phyloP scores from a whole-genome alignment of 1,284 basidiomycete species.

The Rhodotorula glutinis region DNA sequence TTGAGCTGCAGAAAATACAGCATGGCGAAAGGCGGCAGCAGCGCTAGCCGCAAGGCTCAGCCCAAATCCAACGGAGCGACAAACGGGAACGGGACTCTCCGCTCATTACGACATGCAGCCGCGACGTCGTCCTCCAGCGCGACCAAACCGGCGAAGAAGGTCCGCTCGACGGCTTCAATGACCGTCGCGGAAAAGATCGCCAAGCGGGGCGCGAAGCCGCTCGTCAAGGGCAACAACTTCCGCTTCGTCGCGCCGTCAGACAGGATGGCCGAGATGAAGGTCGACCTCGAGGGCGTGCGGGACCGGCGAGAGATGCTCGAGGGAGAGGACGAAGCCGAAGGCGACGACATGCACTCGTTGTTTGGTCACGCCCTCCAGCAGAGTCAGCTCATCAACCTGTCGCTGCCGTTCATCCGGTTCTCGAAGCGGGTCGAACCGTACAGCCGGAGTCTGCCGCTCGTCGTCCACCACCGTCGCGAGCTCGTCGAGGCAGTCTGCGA shows the following conservation, averaged over 20 bases:
- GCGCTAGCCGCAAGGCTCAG: background rate
- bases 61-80: background rate
- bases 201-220: conserved; percentile 23
- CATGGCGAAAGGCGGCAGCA: background rate
- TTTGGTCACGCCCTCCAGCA: conserved; percentile 37
- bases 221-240: conserved; percentile 39
- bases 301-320: conserved; percentile 37
- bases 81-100: conserved; percentile 16
- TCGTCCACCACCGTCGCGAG: conserved; percentile 38
- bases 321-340: conserved; percentile 30
- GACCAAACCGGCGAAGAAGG: conserved; percentile 9
- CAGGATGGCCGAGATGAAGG: conserved; percentile 30
- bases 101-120: conserved; percentile 30
- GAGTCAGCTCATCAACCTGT: conserved; percentile 40
- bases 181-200: conserved; percentile 33
- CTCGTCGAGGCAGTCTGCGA: conserved; percentile 36
- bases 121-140: background rate
- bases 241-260: conserved; percentile 32
- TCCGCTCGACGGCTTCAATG: conserved; percentile 30
- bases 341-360: conserved; percentile 32
- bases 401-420: conserved; percentile 40
- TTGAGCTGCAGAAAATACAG: background rate
- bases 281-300: conserved; percentile 32
- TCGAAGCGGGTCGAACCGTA: conserved; percentile 33
- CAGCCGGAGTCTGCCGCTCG: conserved; percentile 40